phyloP scores from a whole-genome alignment of 805 yeast genomes.

The Kazachstania viticola region DNA sequence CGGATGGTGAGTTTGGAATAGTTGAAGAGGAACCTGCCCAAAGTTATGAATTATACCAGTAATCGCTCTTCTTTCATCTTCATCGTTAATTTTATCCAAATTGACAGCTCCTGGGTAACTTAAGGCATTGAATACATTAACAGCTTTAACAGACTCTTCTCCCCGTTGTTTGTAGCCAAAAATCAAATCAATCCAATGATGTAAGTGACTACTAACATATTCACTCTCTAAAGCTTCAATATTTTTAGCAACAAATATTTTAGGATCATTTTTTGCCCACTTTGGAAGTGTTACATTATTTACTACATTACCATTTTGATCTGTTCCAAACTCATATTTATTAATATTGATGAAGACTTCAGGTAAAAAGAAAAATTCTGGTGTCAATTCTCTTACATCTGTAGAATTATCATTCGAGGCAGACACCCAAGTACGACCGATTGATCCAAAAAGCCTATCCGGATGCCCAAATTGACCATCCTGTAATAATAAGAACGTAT shows the following conservation, averaged over 20 bases:
- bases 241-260: constrained; percentile 59
- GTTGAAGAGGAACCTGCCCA: constrained; percentile 78
- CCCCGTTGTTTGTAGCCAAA: constrained; percentile 80
- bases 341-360: constrained; percentile 63
- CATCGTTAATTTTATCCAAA: constrained; percentile 62
- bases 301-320: constrained; percentile 48
- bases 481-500: constrained; percentile 65
- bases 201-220: constrained; percentile 63
- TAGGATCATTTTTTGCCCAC: constrained; percentile 77
- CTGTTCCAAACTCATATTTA: constrained; percentile 54
- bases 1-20: constrained; percentile 62
- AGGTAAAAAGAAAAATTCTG: constrained; percentile 76
- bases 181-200: constrained; percentile 75
- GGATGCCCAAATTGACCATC: constrained; percentile 88
- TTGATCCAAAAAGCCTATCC: constrained; percentile 64
- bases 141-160: constrained; percentile 46
- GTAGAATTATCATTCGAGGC: constrained; percentile 72
- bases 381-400: constrained; percentile 78
- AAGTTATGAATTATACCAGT: constrained; percentile 83
- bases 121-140: constrained; percentile 73
- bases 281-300: constrained; percentile 62
- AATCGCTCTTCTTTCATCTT: constrained; percentile 59
- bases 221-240: constrained; percentile 78
- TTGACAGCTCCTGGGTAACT: constrained; percentile 80
- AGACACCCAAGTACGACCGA: constrained; percentile 71